Base-by-base conservation (phyloP, 805 yeast species). In the Huiozyma sinensis region DNA sequence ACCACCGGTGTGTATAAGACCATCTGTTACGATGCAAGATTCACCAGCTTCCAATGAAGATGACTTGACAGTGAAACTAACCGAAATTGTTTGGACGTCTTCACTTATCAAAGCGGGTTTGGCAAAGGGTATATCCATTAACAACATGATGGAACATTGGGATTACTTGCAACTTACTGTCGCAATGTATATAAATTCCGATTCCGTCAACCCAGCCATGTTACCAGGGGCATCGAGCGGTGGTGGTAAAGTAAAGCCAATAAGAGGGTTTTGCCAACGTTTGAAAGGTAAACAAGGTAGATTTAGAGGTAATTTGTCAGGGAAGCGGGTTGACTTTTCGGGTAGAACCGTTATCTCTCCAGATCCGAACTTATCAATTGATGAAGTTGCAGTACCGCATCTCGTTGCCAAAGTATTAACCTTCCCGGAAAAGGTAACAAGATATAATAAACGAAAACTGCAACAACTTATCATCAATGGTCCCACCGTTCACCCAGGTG, bases 271-370 rank as follows among this genome's bases (percentile, higher is more conserved):
- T 51, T 92, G 98, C 64, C 99, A 92, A 69, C 78, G 99, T 60
- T 72, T 92, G 51, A 92, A 92, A 67, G 99, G 99, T 64, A 92
- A 92, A 55, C 97, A 92, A 67, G 99, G 99, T 58, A 82, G 99
- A 61, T 94, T 92, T 69, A 77, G 99, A 72, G 99, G 99, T 53
- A 92, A 92, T 60, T 69, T 92, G 54, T 88, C 97, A 1, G 99
- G 99, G 65, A 92, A 92, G 66, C 84, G 99, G 71, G 99, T 92
- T 28, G 99, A 92, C 65, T 92, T 92, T 61, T 88, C 97, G 0
- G 98, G 95, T 41, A 79, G 99, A 70, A 92, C 98, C 0, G 99
- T 92, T 54, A 92, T 92, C 58, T 90, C 97, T 2, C 98, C 98
- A 2, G 99, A 92, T 69, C 99, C 99, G 33, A 92, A 92, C 61